These are phyloP conservation scores for Phytophthora palmivora DNA, from an alignment of 352 stramenopile genomes.

Conservation along the genomic window DNA sequence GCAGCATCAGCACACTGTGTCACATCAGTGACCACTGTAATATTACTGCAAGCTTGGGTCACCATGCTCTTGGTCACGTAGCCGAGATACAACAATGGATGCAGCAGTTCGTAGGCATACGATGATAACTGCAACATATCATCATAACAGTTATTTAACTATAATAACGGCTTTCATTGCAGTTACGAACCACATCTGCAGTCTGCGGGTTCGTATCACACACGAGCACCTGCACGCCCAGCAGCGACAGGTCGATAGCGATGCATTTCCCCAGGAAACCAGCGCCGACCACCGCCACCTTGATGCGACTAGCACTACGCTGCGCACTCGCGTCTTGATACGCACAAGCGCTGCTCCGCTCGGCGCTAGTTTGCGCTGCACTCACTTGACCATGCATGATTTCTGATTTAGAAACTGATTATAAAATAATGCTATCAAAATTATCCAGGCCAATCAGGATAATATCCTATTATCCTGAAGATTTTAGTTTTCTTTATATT, in stretches of 20 bases:
- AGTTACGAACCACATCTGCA: slow-evolving; percentile 35
- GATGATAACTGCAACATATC: slow-evolving; percentile 48
- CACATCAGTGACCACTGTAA: slow-evolving; percentile 56
- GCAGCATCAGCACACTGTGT: slow-evolving; percentile 51
- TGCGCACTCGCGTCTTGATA: slow-evolving; percentile 32
- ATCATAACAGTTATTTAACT: slow-evolving; percentile 4
- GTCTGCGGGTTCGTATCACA: slow-evolving; percentile 64
- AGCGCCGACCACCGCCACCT: slow-evolving; percentile 66
- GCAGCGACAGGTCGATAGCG: slow-evolving; percentile 70
- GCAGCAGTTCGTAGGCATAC: slow-evolving; percentile 70
- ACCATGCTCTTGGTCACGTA: slow-evolving; percentile 85
- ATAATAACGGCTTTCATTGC: background rate
- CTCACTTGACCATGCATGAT: slow-evolving; percentile 25
- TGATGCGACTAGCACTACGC: slow-evolving; percentile 18
- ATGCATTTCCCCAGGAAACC: slow-evolving; percentile 76
- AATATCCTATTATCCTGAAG: too few species aligned
- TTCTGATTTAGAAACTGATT: too few species aligned
- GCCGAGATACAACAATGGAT: slow-evolving; percentile 72
- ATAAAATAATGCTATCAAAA: too few species aligned
- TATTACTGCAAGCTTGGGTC: slow-evolving; percentile 59
- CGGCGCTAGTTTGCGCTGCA: slow-evolving; percentile 5
- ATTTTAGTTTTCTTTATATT: too few species aligned
- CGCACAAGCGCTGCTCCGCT: slow-evolving; percentile 22
- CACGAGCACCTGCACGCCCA: slow-evolving; percentile 65
- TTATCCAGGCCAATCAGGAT: too few species aligned